Evolutionary conservation across 1,284 basidiomycete species (phyloP), one percentile per base, ranked within the genome.

Genomic region (Fomitiporia mediterranea): DNA sequence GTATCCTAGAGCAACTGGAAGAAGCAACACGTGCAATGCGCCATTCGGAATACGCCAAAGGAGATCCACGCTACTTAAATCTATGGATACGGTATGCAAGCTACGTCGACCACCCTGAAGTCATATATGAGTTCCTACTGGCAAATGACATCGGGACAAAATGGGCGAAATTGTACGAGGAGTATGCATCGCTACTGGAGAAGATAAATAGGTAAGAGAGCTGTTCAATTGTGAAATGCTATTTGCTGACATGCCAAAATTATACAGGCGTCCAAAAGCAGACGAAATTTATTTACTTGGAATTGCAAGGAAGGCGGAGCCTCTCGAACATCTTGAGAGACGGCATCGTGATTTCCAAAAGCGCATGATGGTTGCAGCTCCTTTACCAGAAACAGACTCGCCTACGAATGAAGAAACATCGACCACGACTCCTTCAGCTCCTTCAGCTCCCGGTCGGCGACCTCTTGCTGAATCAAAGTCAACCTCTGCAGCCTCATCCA

Each of bases 41-140:
- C 58, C 80, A 82, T 61, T 77, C 89, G 60, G 74, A 80, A 47
- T 75, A 76, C 35, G 91, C 90, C 53, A 75, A 74, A 58, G 78
- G 79, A 60, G 94, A 98, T 66, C 67, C 89, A 52, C 82, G 91
- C 40, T 97, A 98, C 69, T 79, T 99, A 55, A 91, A 93, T 66
- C 75, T 98, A 21, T 99, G 96, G 96, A 78, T 92, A 30, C 80
- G 94, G 53, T 98, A 98, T 69, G 86, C 90, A 17, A 84, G 82
- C 65, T 89, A 87, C 62, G 87, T 93, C 40, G 84, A 85, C 71
- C 82, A 76, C 66, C 82, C 83, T 55, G 79, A 77, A 9, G 79
- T 91, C 65, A 85, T 95, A 62, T 95, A 88, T 76, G 78, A 83
- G 63, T 97, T 92, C 70, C 73, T 97, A 63, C 79, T 97, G 61